phyloP scores from a whole-genome alignment of 2,329 filamentous ascomycete species.

The Davidsoniella virescens region DNA sequence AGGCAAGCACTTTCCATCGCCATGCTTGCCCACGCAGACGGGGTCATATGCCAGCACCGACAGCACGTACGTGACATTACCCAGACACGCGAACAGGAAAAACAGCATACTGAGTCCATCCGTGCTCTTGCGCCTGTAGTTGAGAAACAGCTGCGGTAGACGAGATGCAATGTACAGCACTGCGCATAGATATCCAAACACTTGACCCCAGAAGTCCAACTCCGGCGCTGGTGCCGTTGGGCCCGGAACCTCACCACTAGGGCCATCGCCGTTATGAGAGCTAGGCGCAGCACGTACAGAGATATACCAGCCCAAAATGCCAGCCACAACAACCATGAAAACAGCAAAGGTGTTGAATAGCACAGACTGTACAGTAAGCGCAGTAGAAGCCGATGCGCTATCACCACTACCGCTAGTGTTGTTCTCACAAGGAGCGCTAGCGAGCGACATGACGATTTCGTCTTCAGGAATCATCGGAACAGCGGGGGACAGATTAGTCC shows the following conservation, averaged over 20 bases:
- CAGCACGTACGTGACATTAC: constrained; percentile 84
- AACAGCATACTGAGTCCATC: constrained; percentile 89
- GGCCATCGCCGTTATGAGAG: constrained; percentile 11
- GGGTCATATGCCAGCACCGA: constrained; percentile 86
- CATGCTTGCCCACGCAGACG: constrained; percentile 30
- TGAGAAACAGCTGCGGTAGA: constrained; percentile 78
- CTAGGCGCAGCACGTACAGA: constrained; percentile 26
- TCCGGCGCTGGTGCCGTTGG: constrained; percentile 25
- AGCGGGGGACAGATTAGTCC: constrained; percentile 58
- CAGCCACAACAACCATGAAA: constrained; percentile 67
- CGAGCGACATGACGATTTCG: constrained; percentile 24
- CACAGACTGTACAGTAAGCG: constrained; percentile 32
- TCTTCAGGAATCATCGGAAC: constrained; percentile 51
- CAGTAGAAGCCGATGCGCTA: constrained; percentile 23
- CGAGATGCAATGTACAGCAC: constrained; percentile 77
- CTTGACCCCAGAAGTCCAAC: constrained; percentile 66
- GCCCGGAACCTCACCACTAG: constrained; percentile 20
- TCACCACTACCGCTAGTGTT: background rate
- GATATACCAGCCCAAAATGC: constrained; percentile 74
- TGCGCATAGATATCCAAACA: constrained; percentile 89
- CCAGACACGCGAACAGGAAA: constrained; percentile 90
- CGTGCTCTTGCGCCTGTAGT: constrained; percentile 81
- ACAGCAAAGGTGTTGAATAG: constrained; percentile 63
- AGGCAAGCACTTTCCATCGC: constrained; percentile 34
- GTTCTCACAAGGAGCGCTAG: constrained; percentile 12